phyloP scores from a whole-genome alignment of 768 basidiomycete genomes.

The Suillus alpinus region DNA sequence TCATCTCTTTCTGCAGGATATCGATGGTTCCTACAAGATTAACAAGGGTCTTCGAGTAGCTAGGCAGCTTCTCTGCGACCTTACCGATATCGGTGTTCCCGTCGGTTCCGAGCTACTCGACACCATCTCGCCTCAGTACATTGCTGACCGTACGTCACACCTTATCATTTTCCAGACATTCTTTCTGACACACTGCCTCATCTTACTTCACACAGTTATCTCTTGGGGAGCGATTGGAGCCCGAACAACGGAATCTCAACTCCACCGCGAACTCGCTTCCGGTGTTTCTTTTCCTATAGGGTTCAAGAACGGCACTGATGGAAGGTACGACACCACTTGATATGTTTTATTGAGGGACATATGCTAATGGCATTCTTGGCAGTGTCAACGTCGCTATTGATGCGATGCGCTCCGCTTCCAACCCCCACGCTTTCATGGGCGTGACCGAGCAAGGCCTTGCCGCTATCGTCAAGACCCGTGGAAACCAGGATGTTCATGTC shows the following conservation, averaged over 20 bases:
- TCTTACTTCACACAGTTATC: slow-evolving; percentile 43
- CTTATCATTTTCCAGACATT: background rate
- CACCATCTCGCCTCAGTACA: slow-evolving; percentile 79
- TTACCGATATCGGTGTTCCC: slow-evolving; percentile 86
- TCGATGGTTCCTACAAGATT: slow-evolving; percentile 92
- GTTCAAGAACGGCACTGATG: slow-evolving; percentile 99
- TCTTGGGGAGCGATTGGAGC: slow-evolving; percentile 98
- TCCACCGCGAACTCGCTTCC: slow-evolving; percentile 94
- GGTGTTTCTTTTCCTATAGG: slow-evolving; percentile 97
- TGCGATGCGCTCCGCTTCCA: slow-evolving; percentile 89
- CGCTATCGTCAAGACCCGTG: slow-evolving; percentile 90
- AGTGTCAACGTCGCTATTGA: slow-evolving; percentile 90
- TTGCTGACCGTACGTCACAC: slow-evolving; percentile 61
- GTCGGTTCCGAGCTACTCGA: slow-evolving; percentile 95
- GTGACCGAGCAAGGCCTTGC: slow-evolving; percentile 86
- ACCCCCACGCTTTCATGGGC: slow-evolving; percentile 97
- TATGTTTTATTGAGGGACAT: background rate
- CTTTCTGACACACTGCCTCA: slow-evolving; percentile 2
- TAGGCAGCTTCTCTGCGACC: slow-evolving; percentile 85
- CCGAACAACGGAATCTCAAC: slow-evolving; percentile 94
- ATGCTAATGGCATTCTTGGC: slow-evolving; percentile 6
- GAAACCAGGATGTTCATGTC: slow-evolving; percentile 87
- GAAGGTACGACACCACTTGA: slow-evolving; percentile 45
- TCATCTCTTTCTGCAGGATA: slow-evolving; percentile 42
- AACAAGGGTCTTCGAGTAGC: slow-evolving; percentile 94